Evolutionary conservation across 2,329 filamentous ascomycete species (phyloP), one percentile per base, ranked within the genome.

Genomic region (Davidsoniella australis): DNA sequence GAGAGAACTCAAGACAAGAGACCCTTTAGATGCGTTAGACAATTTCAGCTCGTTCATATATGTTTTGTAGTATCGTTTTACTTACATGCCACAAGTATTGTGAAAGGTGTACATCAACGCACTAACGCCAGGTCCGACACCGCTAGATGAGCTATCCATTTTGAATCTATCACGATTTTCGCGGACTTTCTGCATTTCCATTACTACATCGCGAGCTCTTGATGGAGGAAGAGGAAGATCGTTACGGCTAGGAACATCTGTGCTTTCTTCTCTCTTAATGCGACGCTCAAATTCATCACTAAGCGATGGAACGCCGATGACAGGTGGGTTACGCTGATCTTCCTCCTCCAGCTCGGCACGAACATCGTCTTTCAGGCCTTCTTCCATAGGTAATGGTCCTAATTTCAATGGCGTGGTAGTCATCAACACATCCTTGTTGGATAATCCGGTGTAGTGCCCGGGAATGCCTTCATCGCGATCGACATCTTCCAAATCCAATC

Each of bases 41-140:
- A 33, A 9, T 4, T 45, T 49, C 12, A 18, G 39, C 36, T 16
- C 7, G 26, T 10, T 12, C 14, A 0, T 8, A n/a, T 17, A n/a
- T 17, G 8, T 33, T 33, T 3, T 3, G 29, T 12, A 33, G 29
- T 12, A 33, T 40, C 9, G 12, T 17, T n/a, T 23, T 14, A 63
- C 76, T 68, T 67, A 88, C 85, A 78, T 83, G 63, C 94, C 87
- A 55, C 87, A 80, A 0, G 85, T 94, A 63, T 98, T 98, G 68
- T 98, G 91, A 60, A 96, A 94, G 0, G 91, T 98, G 62, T 93
- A 95, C 84, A 96, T 96, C 69, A 85, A 91, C 20, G 93, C 81
- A 58, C 87, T 94, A 53, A 95, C 72, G 23, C 80, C 80, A 49
- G 86, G 78, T 12, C 88, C 86, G 46, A 88, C 75, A 7, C 88